phyloP scores from a whole-genome alignment of 2,329 filamentous ascomycete genomes.

The Curvularia eragrostidis region DNA sequence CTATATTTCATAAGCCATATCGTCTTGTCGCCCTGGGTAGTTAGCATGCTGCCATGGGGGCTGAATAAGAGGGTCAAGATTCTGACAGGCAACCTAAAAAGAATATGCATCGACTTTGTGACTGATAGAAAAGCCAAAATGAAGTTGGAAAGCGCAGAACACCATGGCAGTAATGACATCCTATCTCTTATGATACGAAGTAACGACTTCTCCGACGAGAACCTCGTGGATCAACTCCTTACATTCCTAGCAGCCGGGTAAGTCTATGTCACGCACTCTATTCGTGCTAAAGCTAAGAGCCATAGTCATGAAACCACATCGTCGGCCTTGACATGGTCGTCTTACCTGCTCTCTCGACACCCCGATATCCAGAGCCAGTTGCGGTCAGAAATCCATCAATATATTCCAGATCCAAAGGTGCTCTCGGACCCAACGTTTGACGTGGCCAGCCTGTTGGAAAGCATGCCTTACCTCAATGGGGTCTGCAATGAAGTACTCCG shows the following conservation, averaged over 20 bases:
- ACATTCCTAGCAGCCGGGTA: slow-evolving; percentile 64
- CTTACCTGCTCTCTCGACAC: slow-evolving; percentile 72
- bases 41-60: slow-evolving; percentile 56
- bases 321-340: slow-evolving; percentile 75
- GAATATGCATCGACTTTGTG: slow-evolving; percentile 57
- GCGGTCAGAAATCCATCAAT: slow-evolving; percentile 69
- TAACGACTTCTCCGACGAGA: slow-evolving; percentile 60
- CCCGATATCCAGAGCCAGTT: slow-evolving; percentile 70
- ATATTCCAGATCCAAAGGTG: slow-evolving; percentile 58
- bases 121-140: slow-evolving; percentile 55
- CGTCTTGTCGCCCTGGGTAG: slow-evolving; percentile 47
- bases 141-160: slow-evolving; percentile 41
- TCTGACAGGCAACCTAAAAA: slow-evolving; percentile 46
- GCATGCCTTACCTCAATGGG: slow-evolving; percentile 55
- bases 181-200: slow-evolving; percentile 60
- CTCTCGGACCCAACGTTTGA: slow-evolving; percentile 28
- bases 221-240: slow-evolving; percentile 62
- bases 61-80: slow-evolving; percentile 53
- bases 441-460: slow-evolving; percentile 51
- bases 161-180: slow-evolving; percentile 50
- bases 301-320: slow-evolving; percentile 76
- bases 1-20: slow-evolving; percentile 53
- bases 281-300: neutral
- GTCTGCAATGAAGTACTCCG: slow-evolving; percentile 55
- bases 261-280: slow-evolving; percentile 21